These are phyloP conservation scores for Arthroderma sp. DNA, from an alignment of 2,329 filamentous ascomycete species.

Conservation along the genomic window DNA sequence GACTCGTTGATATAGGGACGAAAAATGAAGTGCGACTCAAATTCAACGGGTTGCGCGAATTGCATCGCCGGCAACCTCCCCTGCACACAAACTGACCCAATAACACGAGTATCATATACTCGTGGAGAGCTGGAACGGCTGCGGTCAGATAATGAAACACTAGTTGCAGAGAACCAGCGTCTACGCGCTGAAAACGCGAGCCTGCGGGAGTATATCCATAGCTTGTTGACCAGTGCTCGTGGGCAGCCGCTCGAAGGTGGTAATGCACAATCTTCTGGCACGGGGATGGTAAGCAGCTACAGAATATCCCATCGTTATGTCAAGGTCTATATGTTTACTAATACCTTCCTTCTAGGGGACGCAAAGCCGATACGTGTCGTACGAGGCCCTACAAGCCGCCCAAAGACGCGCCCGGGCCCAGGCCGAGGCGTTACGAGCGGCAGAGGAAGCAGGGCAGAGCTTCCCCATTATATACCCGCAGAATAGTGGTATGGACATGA, in stretches of 20 bases:
- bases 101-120: slow-evolving; percentile 14
- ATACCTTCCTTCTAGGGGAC: neutral
- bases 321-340: neutral
- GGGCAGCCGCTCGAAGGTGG: neutral
- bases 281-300: neutral
- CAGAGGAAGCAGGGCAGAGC: neutral
- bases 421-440: neutral
- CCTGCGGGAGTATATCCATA: neutral
- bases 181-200: neutral
- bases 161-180: slow-evolving; percentile 8
- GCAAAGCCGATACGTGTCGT: neutral
- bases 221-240: neutral
- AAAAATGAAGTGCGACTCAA: slow-evolving; percentile 20
- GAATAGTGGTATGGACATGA: neutral
- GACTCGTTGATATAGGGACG: slow-evolving; percentile 11
- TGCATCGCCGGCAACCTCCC: slow-evolving; percentile 11
- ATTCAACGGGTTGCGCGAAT: slow-evolving; percentile 14
- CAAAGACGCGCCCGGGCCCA: neutral
- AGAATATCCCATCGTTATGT: neutral
- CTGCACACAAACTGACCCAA: slow-evolving; percentile 20
- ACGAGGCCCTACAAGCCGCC: neutral
- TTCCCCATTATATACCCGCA: neutral
- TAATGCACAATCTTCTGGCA: neutral
- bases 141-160: slow-evolving; percentile 10
- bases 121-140: slow-evolving; percentile 17